Evolutionary conservation across 2,329 filamentous ascomycete genomes (phyloP).

Genomic region (Cladosporium sp.): DNA sequence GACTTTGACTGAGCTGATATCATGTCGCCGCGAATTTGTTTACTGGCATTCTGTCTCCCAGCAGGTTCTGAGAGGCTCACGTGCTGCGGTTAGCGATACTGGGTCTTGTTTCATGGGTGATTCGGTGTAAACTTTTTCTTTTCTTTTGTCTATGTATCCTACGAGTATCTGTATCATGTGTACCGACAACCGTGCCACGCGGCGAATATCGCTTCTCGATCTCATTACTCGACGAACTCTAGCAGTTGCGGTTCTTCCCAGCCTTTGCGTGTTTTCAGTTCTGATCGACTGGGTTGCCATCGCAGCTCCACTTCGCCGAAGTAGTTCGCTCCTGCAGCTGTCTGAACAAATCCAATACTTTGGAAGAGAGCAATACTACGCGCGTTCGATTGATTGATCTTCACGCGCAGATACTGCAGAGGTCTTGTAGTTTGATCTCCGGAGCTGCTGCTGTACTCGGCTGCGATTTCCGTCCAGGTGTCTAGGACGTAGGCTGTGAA

Average conservation of each 20-base stretch:
- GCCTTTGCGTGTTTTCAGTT: conserved; percentile 21
- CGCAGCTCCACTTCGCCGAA: conserved; percentile 68
- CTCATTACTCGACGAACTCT: conserved; percentile 19
- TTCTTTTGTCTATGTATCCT: conserved; percentile 12
- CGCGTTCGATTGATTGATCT: conserved; percentile 60
- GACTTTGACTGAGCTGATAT: conserved; percentile 57
- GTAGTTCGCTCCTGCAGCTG: conserved; percentile 56
- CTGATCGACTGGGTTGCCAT: conserved; percentile 28
- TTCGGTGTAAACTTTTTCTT: background rate
- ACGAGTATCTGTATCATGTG: conserved; percentile 19
- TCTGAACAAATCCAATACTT: conserved; percentile 57
- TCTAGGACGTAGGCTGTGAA: conserved; percentile 69
- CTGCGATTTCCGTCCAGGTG: conserved; percentile 56
- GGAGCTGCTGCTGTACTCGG: conserved; percentile 49
- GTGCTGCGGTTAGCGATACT: conserved; percentile 18
- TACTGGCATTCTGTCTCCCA: background rate
- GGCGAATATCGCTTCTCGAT: background rate
- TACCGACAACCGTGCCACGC: background rate
- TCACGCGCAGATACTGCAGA: conserved; percentile 57
- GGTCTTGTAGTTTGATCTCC: conserved; percentile 19
- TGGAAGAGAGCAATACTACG: conserved; percentile 63
- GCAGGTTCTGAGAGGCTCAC: conserved; percentile 13
- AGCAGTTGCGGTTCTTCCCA: conserved; percentile 22
- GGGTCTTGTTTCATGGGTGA: background rate
- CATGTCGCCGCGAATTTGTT: conserved; percentile 23